Evolutionary conservation across 306 rosid species (phyloP).

Genomic region (Mimosa pudica): DNA sequence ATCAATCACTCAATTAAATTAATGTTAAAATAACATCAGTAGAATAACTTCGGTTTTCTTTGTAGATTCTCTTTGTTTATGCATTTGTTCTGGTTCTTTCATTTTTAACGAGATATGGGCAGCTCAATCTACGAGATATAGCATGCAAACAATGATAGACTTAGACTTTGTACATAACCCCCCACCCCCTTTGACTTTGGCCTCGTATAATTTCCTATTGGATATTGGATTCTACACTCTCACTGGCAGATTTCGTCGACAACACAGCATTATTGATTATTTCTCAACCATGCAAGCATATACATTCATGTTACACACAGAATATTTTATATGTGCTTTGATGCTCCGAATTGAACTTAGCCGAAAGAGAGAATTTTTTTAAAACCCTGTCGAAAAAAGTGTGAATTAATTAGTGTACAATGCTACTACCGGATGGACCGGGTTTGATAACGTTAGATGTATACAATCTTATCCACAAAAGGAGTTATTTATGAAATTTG

Average conservation of each 20-base stretch:
- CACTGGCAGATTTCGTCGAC: constrained; percentile 28
- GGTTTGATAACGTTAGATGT: no score
- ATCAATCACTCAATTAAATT: not conserved
- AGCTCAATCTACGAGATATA: constrained; percentile 11
- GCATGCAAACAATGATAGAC: constrained; percentile 29
- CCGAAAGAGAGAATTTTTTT: constrained; percentile 44
- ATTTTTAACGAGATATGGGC: not conserved
- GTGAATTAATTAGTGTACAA: no score
- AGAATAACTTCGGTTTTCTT: constrained; percentile 7
- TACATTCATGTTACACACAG: constrained; percentile 12
- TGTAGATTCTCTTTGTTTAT: not conserved
- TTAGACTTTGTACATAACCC: constrained; percentile 1
- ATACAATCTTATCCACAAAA: no score
- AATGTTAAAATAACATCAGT: not conserved
- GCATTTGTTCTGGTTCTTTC: not conserved
- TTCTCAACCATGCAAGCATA: constrained; percentile 24
- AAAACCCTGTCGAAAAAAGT: no score
- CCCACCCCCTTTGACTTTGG: constrained; percentile 36
- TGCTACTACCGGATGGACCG: no score
- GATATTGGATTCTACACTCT: constrained; percentile 32
- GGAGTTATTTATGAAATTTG: no score
- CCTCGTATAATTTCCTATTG: constrained; percentile 1
- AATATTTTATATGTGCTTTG: constrained; percentile 37
- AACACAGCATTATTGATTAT: constrained; percentile 1
- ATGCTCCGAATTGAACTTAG: constrained; percentile 48